Conservation (phyloP, 116 monocot species). For the Thalassia testudinum region DNA sequence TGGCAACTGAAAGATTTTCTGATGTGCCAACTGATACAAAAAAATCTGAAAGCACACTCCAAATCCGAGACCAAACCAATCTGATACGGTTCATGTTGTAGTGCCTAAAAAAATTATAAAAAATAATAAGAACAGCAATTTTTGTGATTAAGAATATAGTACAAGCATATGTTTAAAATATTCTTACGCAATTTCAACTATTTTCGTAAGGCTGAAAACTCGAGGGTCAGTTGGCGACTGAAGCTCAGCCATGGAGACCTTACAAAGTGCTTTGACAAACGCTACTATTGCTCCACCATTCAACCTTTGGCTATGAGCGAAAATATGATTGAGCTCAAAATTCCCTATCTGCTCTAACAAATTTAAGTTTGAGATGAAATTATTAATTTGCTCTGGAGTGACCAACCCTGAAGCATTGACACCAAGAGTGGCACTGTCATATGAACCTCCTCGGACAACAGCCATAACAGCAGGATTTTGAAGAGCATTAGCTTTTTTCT, state of each 20-base stretch:
- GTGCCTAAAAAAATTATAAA: constrained; percentile 40
- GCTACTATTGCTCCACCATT: constrained; percentile 96
- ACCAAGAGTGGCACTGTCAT: constrained; percentile 65
- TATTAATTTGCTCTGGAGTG: constrained; percentile 82
- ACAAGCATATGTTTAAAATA: background rate
- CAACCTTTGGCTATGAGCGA: constrained; percentile 90
- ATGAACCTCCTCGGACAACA: constrained; percentile 88
- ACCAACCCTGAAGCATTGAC: constrained; percentile 46
- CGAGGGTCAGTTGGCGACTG: constrained; percentile 94
- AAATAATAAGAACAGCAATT: background rate
- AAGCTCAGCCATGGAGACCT: constrained; percentile 85
- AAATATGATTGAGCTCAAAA: constrained; percentile 94
- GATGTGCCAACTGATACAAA: constrained; percentile 91
- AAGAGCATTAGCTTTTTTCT: constrained; percentile 73
- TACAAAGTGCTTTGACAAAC: constrained; percentile 97
- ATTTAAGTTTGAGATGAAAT: constrained; percentile 84
- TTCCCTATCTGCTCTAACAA: constrained; percentile 86
- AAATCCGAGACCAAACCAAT: constrained; percentile 94
- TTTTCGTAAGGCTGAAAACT: constrained; percentile 90
- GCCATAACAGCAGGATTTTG: constrained; percentile 92
- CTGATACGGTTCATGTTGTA: constrained; percentile 98
- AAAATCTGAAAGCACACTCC: constrained; percentile 92
- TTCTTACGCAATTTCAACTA: constrained; percentile 98
- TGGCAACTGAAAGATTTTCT: constrained; percentile 90
- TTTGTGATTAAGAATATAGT: background rate